These are phyloP conservation scores for Pythium rhizo-oryzae DNA, from an alignment of 352 stramenopile species.

Conservation along the genomic window DNA sequence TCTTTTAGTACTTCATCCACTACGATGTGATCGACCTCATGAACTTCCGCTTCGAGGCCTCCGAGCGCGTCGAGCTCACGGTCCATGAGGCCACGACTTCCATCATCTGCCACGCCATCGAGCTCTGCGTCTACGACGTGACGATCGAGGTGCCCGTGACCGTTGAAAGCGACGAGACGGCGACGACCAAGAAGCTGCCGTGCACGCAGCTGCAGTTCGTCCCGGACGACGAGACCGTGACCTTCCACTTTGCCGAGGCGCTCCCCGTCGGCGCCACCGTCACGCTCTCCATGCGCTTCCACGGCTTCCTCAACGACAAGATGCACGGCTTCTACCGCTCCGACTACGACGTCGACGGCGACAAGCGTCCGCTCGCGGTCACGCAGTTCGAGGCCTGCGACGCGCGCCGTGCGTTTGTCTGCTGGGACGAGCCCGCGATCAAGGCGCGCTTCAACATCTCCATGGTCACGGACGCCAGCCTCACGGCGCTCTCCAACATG, in stretches of 20 bases:
- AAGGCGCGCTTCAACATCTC: conserved; percentile 96
- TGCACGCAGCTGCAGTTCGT: conserved; percentile 55
- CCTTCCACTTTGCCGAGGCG: conserved; percentile 55
- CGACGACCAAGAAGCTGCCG: conserved; percentile 30
- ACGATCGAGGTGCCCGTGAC: conserved; percentile 47
- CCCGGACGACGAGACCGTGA: conserved; percentile 56
- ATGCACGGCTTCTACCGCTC: conserved; percentile 97
- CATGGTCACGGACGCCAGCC: conserved; percentile 89
- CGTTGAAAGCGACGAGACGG: conserved; percentile 14
- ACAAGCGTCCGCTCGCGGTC: conserved; percentile 93
- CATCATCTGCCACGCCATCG: conserved; percentile 94
- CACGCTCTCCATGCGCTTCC: conserved; percentile 56
- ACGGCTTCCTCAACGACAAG: conserved; percentile 89
- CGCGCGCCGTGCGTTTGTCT: conserved; percentile 95
- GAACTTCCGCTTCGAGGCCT: conserved; percentile 79
- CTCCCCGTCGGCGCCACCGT: conserved; percentile 37
- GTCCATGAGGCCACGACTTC: conserved; percentile 60
- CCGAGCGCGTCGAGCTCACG: conserved; percentile 52
- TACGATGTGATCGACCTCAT: conserved; percentile 81
- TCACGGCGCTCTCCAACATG: conserved; percentile 97
- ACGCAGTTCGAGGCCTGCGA: conserved; percentile 87
- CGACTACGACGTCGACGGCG: conserved; percentile 92
- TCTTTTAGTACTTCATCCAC: conserved; percentile 57
- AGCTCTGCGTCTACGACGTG: conserved; percentile 89
- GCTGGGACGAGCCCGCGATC: conserved; percentile 97